Evolutionary conservation across 2,329 filamentous ascomycete genomes (phyloP).

Genomic region (Byssochlamys sp.): DNA sequence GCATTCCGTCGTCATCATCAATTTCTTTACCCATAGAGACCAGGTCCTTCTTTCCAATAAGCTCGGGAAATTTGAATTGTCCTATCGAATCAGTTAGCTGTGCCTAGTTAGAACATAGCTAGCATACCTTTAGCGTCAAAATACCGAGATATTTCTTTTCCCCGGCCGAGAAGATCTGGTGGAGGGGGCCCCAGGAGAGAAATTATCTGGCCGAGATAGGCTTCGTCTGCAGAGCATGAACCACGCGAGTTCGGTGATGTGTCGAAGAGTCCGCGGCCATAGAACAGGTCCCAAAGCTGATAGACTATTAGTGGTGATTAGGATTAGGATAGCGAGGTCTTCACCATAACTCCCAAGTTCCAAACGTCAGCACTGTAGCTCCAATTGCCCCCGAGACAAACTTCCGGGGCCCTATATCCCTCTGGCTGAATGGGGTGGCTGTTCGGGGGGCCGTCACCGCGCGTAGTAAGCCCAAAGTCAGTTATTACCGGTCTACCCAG

Average conservation of each 20-base stretch:
- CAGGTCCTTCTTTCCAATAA: too few species aligned
- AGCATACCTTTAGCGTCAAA: neutral
- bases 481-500: neutral
- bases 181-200: neutral
- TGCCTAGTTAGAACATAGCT: too few species aligned
- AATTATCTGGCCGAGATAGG: neutral
- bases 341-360: neutral
- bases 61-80: too few species aligned
- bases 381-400: neutral
- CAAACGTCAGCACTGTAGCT: neutral
- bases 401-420: neutral
- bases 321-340: neutral
- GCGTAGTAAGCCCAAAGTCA: neutral
- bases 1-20: too few species aligned
- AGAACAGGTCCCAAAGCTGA: neutral
- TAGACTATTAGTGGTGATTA: neutral
- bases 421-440: neutral
- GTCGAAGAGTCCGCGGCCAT: neutral
- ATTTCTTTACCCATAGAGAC: too few species aligned
- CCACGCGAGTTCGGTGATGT: neutral
- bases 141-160: neutral
- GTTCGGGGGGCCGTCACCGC: neutral
- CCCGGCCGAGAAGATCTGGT: neutral
- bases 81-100: too few species aligned
- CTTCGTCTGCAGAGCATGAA: neutral